Evolutionary conservation across 495 filamentous ascomycete species (phyloP).

Genomic region (Monascus purpureus): DNA sequence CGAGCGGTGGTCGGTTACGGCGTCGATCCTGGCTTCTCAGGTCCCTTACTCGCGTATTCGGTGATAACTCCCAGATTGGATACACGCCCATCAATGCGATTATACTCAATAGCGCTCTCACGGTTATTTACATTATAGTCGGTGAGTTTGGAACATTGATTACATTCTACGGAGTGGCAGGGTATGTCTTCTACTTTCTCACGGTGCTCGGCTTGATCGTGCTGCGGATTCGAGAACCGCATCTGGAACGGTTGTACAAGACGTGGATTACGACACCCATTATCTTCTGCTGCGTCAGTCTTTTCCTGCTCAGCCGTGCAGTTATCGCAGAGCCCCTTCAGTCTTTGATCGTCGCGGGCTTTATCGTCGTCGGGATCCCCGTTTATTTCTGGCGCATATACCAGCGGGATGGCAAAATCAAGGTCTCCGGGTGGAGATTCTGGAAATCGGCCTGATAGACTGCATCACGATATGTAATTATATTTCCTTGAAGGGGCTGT

Average conservation of each 20-base stretch:
- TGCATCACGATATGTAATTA: neutral
- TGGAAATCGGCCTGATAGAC: constrained; percentile 35
- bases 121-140: constrained; percentile 59
- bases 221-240: constrained; percentile 74
- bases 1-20: constrained; percentile 29
- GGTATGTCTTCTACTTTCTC: constrained; percentile 92
- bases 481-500: constrained; percentile 1
- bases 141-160: constrained; percentile 86
- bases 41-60: constrained; percentile 41
- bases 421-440: constrained; percentile 43
- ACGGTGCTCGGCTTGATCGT: constrained; percentile 90
- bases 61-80: constrained; percentile 44
- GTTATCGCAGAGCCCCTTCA: constrained; percentile 84
- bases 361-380: constrained; percentile 70
- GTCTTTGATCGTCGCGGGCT: constrained; percentile 70
- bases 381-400: constrained; percentile 80
- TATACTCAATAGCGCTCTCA: constrained; percentile 60
- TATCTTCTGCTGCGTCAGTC: constrained; percentile 92
- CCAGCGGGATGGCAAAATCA: constrained; percentile 31
- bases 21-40: constrained; percentile 45
- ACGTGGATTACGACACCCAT: constrained; percentile 96
- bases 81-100: constrained; percentile 88
- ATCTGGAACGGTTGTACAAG: constrained; percentile 75
- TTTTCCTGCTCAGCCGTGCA: constrained; percentile 79
- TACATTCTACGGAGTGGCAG: constrained; percentile 94